Percentiles rank a stretch among this genome's conserved stretches.
Evolutionary conservation across 2,329 filamentous ascomycete species (phyloP).

Genomic region (Sporothrix brunneoviolacea): DNA sequence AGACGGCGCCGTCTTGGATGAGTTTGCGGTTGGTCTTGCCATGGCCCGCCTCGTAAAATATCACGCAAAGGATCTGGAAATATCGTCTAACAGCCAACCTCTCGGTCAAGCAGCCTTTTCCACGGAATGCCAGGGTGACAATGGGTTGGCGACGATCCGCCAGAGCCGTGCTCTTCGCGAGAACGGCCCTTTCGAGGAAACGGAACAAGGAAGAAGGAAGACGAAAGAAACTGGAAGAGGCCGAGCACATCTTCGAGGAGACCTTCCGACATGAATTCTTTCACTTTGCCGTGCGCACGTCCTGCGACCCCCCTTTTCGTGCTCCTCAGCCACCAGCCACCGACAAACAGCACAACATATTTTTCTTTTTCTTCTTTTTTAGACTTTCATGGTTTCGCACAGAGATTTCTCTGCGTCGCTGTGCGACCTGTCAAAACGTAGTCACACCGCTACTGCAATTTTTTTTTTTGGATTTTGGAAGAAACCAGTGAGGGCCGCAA

Average conservation of each 20-base stretch:
- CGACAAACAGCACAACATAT: not conserved
- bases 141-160: too few species aligned
- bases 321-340: not conserved
- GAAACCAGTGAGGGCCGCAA: too few species aligned
- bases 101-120: too few species aligned
- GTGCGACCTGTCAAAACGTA: conserved; percentile 8
- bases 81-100: too few species aligned
- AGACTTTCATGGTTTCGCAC: not conserved
- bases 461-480: not conserved
- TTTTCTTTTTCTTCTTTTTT: not conserved
- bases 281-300: conserved; percentile 9
- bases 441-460: conserved; percentile 4
- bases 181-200: not conserved
- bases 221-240: not conserved
- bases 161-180: not conserved
- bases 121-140: too few species aligned
- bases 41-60: too few species aligned
- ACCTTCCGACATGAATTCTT: too few species aligned
- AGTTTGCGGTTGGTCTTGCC: too few species aligned
- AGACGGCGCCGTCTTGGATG: too few species aligned
- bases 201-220: too few species aligned
- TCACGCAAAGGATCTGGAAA: too few species aligned
- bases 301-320: not conserved
- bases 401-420: conserved; percentile 1
- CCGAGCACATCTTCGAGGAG: not conserved